Evolutionary conservation across 2,329 filamentous ascomycete species (phyloP).

Genomic region (Hypomyces rosellus): DNA sequence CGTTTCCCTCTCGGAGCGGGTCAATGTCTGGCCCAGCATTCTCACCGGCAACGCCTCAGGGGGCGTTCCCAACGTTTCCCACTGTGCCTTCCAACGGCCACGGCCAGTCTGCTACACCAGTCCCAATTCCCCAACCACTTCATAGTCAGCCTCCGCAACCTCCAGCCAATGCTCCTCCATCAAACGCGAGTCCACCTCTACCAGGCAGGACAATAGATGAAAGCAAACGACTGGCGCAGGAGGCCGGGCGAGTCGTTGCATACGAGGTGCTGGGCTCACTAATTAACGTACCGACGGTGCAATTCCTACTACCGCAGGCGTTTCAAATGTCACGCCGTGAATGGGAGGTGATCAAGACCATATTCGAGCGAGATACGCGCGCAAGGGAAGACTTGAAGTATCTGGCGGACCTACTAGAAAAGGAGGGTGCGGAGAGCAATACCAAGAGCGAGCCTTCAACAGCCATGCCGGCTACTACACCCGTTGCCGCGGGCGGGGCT

Average conservation of each 20-base stretch:
- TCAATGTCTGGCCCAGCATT: conserved; percentile 47
- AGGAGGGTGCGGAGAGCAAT: conserved; percentile 29
- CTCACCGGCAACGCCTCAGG: conserved; percentile 46
- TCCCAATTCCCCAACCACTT: conserved; percentile 30
- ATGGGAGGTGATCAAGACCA: conserved; percentile 64
- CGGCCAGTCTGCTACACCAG: conserved; percentile 29
- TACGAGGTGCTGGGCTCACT: conserved; percentile 58
- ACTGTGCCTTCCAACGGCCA: conserved; percentile 25
- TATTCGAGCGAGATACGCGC: conserved; percentile 59
- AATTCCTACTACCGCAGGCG: conserved; percentile 63
- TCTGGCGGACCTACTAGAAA: conserved; percentile 50
- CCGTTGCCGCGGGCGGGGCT: neutral
- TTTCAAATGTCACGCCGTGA: conserved; percentile 63
- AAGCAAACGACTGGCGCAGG: conserved; percentile 37
- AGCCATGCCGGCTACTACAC: neutral
- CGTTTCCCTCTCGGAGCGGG: conserved; percentile 35
- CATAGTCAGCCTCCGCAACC: conserved; percentile 21
- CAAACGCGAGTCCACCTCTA: conserved; percentile 6
- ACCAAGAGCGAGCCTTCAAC: neutral
- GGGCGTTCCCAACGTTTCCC: conserved; percentile 25
- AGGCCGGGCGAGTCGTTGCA: conserved; percentile 51
- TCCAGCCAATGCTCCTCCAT: conserved; percentile 11
- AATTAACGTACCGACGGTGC: conserved; percentile 57
- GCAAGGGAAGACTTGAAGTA: conserved; percentile 57
- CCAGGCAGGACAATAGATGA: conserved; percentile 24